These are phyloP conservation scores for Linum usitatissimum DNA, from an alignment of 345 rosid species.

Conservation along the genomic window DNA sequence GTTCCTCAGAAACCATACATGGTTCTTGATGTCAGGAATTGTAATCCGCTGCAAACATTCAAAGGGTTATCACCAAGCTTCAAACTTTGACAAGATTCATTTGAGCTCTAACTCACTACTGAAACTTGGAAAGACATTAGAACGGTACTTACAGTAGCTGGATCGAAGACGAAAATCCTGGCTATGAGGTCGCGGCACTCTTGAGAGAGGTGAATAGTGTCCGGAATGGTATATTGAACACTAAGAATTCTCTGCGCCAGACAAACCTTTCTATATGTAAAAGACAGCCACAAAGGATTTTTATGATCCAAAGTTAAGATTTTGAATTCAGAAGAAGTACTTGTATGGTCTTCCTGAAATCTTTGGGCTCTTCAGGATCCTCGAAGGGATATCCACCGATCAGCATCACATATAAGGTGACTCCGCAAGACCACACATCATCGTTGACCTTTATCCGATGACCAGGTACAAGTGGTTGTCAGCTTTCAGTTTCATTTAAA, in stretches of 20 bases:
- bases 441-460: too few species aligned
- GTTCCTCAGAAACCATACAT: conserved; percentile 22
- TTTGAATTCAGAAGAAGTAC: background rate
- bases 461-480: too few species aligned
- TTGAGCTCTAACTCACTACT: background rate
- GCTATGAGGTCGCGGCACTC: conserved; percentile 23
- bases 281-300: too few species aligned
- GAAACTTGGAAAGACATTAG: background rate
- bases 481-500: too few species aligned
- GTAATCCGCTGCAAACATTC: conserved; percentile 16
- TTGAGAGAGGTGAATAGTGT: conserved; percentile 17
- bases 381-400: conserved; percentile 27
- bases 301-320: background rate
- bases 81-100: background rate
- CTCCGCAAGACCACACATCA: conserved; percentile 27
- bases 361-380: conserved; percentile 27
- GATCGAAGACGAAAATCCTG: conserved; percentile 21
- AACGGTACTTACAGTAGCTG: conserved; percentile 20
- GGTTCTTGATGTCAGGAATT: conserved; percentile 23
- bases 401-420: conserved; percentile 23
- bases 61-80: too few species aligned
- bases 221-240: conserved; percentile 22
- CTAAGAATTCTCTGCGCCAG: conserved; percentile 22
- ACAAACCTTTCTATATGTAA: background rate
- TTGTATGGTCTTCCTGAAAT: conserved; percentile 27